Conservation (phyloP, 805 yeast genomes). For the Pichia pseudocactophila region DNA sequence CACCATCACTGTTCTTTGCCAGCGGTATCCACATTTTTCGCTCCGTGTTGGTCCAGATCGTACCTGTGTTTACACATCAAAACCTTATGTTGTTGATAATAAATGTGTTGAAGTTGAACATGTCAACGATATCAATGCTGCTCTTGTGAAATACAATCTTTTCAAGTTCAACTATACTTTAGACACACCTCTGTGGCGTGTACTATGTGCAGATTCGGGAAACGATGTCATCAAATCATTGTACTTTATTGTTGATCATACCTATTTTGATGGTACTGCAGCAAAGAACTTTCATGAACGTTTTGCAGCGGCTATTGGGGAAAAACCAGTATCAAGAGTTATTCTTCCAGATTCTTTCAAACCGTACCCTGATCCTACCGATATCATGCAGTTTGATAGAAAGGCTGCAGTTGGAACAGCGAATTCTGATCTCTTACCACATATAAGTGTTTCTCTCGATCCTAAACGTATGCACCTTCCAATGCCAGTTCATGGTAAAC, state of each 20-base stretch:
- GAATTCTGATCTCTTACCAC: no score
- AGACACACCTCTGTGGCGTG: constrained; percentile 8
- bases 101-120: not conserved
- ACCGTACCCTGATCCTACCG: constrained; percentile 7
- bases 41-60: constrained; percentile 3
- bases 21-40: constrained; percentile 8
- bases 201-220: constrained; percentile 1
- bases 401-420: no score
- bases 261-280: constrained; percentile 11
- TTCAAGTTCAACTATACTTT: constrained; percentile 3
- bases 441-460: no score
- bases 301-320: not conserved
- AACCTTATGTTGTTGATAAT: not conserved
- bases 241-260: constrained; percentile 10
- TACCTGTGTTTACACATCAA: not conserved
- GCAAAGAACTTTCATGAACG: constrained; percentile 8
- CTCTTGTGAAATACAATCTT: constrained; percentile 3
- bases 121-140: not conserved
- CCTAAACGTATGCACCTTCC: not conserved
- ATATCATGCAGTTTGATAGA: not conserved
- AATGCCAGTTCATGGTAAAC: constrained; percentile 3
- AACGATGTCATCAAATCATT: not conserved
- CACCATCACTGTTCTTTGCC: constrained; percentile 1
- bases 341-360: not conserved
- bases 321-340: not conserved